These are phyloP conservation scores for Leccinum boreale DNA, from an alignment of 768 basidiomycete species.

Conservation along the genomic window DNA sequence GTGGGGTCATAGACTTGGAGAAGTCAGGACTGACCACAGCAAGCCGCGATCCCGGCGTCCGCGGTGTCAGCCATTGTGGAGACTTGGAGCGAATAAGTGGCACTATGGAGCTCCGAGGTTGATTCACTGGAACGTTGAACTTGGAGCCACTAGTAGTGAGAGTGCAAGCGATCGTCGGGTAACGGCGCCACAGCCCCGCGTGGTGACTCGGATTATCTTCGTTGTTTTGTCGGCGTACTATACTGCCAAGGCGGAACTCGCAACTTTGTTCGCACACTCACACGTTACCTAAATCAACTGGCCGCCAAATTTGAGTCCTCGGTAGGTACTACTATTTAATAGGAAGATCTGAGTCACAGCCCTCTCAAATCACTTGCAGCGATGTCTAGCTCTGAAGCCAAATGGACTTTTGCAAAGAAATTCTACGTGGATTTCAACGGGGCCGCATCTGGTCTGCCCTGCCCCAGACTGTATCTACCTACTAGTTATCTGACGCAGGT, in stretches of 20 bases:
- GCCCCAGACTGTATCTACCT: neutral
- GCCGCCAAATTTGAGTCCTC: too few species aligned
- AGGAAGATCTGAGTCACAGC: neutral
- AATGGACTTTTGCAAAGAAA: constrained; percentile 31
- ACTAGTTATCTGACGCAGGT: constrained; percentile 13
- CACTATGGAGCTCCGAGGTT: neutral
- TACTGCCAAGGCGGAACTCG: too few species aligned
- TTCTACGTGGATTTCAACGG: constrained; percentile 26
- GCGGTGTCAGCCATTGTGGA: constrained; percentile 19
- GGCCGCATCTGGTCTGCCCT: constrained; percentile 23
- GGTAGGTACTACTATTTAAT: too few species aligned
- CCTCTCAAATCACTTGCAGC: neutral
- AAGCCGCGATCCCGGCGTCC: constrained; percentile 3
- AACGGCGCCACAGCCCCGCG: too few species aligned
- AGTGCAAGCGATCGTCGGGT: too few species aligned
- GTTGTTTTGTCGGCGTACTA: too few species aligned
- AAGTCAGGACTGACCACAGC: constrained; percentile 21
- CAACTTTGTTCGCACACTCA: too few species aligned
- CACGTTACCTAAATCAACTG: too few species aligned
- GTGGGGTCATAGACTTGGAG: neutral
- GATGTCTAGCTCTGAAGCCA: constrained; percentile 22
- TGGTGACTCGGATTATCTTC: too few species aligned
- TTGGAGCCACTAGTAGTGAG: neutral
- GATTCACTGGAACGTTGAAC: too few species aligned
- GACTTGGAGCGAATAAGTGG: neutral